Evolutionary conservation across 352 stramenopile species (phyloP), one percentile per base, ranked within the genome.

Genomic region (Pythium grandisporangium): DNA sequence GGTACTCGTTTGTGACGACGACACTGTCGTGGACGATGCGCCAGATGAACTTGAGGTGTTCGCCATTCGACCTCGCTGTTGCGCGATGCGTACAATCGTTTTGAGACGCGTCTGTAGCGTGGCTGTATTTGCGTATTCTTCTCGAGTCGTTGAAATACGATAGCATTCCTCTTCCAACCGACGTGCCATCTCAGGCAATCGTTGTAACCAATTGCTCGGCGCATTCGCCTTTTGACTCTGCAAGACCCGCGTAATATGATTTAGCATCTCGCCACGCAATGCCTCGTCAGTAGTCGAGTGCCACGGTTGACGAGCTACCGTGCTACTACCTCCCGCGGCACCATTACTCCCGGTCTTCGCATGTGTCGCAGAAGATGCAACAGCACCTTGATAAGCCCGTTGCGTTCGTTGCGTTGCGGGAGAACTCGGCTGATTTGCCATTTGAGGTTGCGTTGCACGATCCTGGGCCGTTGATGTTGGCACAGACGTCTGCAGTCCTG

Each of bases 171-270:
- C 95, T 58, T 99, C 96, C 30, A 99, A 68, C 35, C 95, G 81
- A 49, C 97, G 94, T 1, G 96, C 96, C 95, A 99, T 99, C 55
- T 98, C 90, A 1, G 95, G 95, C 16, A 99, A 70, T 53, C 98
- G 97, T 47, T 98, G 86, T 33, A 98, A 63, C 95, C 95, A 98
- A 55, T 98, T 96, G 20, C 90, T 67, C 4, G 92, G 87, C 5
- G 95, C 93, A 65, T 98, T 97, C 23, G 94, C 93, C 26, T 95
- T 90, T 40, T 97, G 85, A 39, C 94, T 93, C 51, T 97, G 82
- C 27, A 99, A 72, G 17, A 99, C 77, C 13, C 93, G 81, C 54
- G 98, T 95, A 51, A 96, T 98, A 27, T 92, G 74, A 52, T 80
- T 84, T 36, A 91, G 55, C 75, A 94, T 91, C 51, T 92, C 75